Evolutionary conservation across 2,329 filamentous ascomycete species (phyloP), one percentile per base, ranked within the genome.

Genomic region (Microdochium trichocladiopsis): DNA sequence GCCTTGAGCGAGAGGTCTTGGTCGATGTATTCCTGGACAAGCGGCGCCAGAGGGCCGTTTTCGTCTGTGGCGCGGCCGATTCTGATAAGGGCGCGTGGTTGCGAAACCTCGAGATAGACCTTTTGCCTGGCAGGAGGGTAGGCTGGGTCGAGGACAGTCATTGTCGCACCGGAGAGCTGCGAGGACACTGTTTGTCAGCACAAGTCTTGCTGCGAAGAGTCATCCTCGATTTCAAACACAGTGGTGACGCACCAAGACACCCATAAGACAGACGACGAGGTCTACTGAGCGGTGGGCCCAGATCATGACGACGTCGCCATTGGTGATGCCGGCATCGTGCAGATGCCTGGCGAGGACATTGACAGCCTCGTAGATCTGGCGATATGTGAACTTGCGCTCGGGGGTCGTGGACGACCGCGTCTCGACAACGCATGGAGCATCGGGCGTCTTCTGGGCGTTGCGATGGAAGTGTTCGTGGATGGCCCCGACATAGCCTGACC

Each of bases 231-330:
- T 6, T 16, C 14, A 16, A 8, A 4, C 41, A 9, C 6, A 9
- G 6, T 18, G 21, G 31, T 24, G 21, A 47, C 63, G 55, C 69
- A 76, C 74, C 66, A 83, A 65, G 22, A 78, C 79, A 54, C 91
- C 92, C 89, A 96, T 95, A 51, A 91, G 84, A 33, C 87, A 89
- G 48, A 74, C 64, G 45, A 82, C 74, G 12, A 83, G 67, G 25
- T 82, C 78, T 31, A 96, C 91, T 52, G 84, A 84, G 53, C 92
- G 83, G 69, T 96, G 82, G 52, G 90, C 90, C 65, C 85, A 96
- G 57, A 94, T 88, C 89, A 96, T 95, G 61, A 96, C 90, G 2
- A 96, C 91, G 64, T 97, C 91, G 9, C 90, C 91, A 59, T 83
- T 76, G 54, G 84, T 77, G 57, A 90, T 77, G 53, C 92, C 91